phyloP scores from a whole-genome alignment of 108 stramenopile genomes.

The Seminavis robusta region DNA sequence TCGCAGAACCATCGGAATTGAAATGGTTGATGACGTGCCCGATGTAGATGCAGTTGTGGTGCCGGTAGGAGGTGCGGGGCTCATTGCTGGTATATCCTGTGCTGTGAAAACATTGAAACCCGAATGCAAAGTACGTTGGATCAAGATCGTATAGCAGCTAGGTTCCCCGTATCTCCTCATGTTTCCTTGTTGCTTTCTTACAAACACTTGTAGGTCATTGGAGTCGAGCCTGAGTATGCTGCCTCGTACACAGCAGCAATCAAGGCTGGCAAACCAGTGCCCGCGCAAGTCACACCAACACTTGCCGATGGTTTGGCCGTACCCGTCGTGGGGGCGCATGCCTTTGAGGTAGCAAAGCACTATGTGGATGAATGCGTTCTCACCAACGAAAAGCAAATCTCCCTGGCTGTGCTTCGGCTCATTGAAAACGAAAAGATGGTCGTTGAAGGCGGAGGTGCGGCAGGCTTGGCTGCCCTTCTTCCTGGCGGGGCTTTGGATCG shows the following conservation, averaged over 20 bases:
- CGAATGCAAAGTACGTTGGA: conserved; percentile 63
- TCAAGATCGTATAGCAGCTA: too few species aligned
- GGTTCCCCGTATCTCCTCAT: background rate
- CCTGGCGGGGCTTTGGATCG: conserved; percentile 87
- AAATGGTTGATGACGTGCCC: conserved; percentile 94
- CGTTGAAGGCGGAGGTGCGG: conserved; percentile 88
- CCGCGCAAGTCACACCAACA: conserved; percentile 62
- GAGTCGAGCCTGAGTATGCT: conserved; percentile 92
- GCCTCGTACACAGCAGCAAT: conserved; percentile 91
- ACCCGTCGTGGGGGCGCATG: conserved; percentile 86
- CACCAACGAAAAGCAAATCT: conserved; percentile 82
- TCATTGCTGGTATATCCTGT: conserved; percentile 92
- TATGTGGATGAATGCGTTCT: conserved; percentile 88
- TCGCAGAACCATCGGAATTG: conserved; percentile 96
- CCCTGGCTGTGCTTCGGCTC: conserved; percentile 88
- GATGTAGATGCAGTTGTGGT: conserved; percentile 90
- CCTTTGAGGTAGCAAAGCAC: conserved; percentile 86
- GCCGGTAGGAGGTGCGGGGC: conserved; percentile 94
- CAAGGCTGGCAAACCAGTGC: conserved; percentile 71
- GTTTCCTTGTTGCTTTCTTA: background rate
- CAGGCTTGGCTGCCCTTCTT: conserved; percentile 90
- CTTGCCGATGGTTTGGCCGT: conserved; percentile 97
- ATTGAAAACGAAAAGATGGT: conserved; percentile 96
- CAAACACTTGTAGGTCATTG: conserved; percentile 53
- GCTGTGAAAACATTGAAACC: conserved; percentile 94